Conservation (phyloP, 78 protist species). For the Creolimax fragrantissima region DNA sequence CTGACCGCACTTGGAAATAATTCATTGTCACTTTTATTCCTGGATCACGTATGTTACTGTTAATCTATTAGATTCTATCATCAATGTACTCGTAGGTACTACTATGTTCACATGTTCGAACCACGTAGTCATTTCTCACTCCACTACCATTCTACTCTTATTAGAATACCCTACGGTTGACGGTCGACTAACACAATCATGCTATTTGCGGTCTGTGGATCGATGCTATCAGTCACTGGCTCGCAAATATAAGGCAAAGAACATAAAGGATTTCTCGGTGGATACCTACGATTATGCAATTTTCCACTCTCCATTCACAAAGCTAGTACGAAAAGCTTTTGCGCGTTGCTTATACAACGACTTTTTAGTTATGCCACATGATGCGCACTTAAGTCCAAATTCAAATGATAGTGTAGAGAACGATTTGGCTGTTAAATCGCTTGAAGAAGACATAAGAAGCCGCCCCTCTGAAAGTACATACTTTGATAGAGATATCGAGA, state of each 20-base stretch:
- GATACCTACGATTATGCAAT: slow-evolving; percentile 45
- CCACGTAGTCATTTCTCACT: no score
- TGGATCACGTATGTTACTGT: no score
- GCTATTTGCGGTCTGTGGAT: slow-evolving; percentile 80
- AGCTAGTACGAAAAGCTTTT: slow-evolving; percentile 83
- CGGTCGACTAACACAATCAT: slow-evolving; percentile 74
- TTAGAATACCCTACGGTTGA: slow-evolving; percentile 82
- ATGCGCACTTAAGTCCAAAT: neutral
- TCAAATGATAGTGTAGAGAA: neutral
- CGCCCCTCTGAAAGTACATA: slow-evolving; percentile 46
- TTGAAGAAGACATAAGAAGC: neutral
- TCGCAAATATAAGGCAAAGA: neutral
- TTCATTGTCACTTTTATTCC: no score
- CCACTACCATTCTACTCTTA: no score
- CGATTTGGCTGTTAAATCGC: neutral
- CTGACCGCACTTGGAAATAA: no score
- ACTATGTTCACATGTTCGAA: no score
- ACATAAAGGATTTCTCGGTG: neutral
- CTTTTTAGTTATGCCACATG: slow-evolving; percentile 16
- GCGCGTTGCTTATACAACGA: slow-evolving; percentile 74
- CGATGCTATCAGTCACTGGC: slow-evolving; percentile 57
- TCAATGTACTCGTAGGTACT: no score
- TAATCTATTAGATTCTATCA: no score
- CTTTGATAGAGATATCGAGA: slow-evolving; percentile 54
- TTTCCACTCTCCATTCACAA: slow-evolving; percentile 92